Percentiles rank a stretch among this genome's conserved stretches.
Conservation (phyloP, 129 eudicot genomes). For the Centaurea solstitialis region DNA sequence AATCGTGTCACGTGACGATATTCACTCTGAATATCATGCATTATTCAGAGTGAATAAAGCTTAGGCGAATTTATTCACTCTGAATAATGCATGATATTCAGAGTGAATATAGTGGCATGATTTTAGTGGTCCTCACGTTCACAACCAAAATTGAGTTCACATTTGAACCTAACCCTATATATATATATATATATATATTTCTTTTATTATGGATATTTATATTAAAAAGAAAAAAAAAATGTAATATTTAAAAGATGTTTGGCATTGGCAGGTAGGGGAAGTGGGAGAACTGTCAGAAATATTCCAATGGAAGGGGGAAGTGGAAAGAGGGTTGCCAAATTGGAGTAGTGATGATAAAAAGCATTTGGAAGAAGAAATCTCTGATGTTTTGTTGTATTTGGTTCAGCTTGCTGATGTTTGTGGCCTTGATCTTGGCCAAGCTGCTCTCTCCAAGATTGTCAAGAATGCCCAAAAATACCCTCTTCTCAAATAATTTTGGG, state of each 20-base stretch:
- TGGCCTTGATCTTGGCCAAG: conserved; percentile 88
- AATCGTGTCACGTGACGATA: too few species aligned
- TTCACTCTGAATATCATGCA: too few species aligned
- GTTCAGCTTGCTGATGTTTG: conserved; percentile 84
- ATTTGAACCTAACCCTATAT: too few species aligned
- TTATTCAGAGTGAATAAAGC: too few species aligned
- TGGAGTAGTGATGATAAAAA: conserved; percentile 67
- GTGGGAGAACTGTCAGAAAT: conserved; percentile 84
- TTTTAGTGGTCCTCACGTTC: too few species aligned
- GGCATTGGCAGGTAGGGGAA: conserved; percentile 70
- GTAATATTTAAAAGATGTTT: background rate
- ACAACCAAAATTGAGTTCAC: too few species aligned
- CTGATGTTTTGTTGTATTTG: conserved; percentile 72
- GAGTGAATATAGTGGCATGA: too few species aligned
- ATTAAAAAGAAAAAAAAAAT: too few species aligned
- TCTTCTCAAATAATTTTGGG: conserved; percentile 14
- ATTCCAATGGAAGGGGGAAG: conserved; percentile 93
- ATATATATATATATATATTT: too few species aligned
- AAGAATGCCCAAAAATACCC: conserved; percentile 76
- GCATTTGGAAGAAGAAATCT: conserved; percentile 73
- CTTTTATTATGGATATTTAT: too few species aligned
- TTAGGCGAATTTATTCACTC: too few species aligned
- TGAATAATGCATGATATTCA: too few species aligned
- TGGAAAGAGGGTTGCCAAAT: conserved; percentile 74
- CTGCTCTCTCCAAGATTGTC: conserved; percentile 74